Evolutionary conservation across 75 land plant genomes (phyloP), one percentile per base, ranked within the genome.

Genomic region (Isoetes taiwanensis): DNA sequence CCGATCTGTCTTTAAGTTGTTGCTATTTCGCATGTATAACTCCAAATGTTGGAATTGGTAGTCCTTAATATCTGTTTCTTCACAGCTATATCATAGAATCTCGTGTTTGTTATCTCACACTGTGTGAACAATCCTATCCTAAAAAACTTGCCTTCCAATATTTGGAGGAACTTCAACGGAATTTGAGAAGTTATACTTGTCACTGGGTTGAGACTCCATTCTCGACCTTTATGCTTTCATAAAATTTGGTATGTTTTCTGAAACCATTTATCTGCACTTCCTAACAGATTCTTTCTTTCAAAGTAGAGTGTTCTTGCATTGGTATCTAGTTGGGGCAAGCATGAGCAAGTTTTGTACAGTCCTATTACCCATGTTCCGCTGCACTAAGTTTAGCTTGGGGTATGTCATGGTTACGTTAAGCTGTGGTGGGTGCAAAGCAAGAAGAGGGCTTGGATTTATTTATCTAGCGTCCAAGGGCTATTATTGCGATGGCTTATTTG

Each of bases 141-240:
- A 90, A 90, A 70, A 90, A 90, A 57, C 82, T 90, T 37, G 97
- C 94, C 52, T 90, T 83, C 62, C 97, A 90, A 61, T 90, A 90
- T 64, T 61, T 90, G 32, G 97, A 90, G 67, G 97, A 90, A 60
- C 85, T 90, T 25, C 82, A 83, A 63, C 76, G 79, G 97, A 90
- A 58, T 90, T 90, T 74, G 97, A 90, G 65, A 81, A 74, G 64
- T 76, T 72, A 24, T 80, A 83, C 64, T 82, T 79, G 17, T 65
- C 63, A 35, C 97, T n/a, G 86, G 52, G 83, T 90, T 34, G 97
- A 90, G 59, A 90, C 97, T 63, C n/a, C n/a, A 94, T 85, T 70
- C 84, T 88, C 10, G 83, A 94, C 35, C 97, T 94, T 17, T 90
- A 90, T 72, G 88, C 97, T 31, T 90, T 90, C 50, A 83, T 90